Percentiles rank a stretch among this genome's conserved stretches.
Conservation (phyloP, 306 rosid species). For the Abrus pulchellus region DNA sequence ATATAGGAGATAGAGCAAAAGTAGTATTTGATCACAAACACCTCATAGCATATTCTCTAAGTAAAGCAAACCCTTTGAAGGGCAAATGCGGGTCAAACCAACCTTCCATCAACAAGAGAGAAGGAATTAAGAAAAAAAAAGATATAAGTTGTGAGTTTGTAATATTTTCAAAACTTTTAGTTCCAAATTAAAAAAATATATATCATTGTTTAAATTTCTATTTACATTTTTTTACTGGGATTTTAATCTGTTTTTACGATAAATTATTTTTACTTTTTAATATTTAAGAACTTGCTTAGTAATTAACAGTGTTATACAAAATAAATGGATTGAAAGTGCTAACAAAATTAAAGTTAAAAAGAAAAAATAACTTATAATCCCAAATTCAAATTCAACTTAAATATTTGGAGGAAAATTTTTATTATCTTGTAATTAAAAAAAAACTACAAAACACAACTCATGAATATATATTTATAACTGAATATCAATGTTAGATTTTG, state of each 20-base stretch:
- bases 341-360: neutral
- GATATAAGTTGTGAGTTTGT: neutral
- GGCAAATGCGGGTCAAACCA: constrained; percentile 5
- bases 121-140: neutral
- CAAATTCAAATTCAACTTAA: too few relatives aligned
- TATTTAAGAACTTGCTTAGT: neutral
- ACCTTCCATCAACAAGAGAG: neutral
- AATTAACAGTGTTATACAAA: neutral
- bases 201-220: neutral
- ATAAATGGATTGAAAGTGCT: too few relatives aligned
- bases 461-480: too few relatives aligned
- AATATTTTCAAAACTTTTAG: neutral
- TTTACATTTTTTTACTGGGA: neutral
- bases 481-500: too few relatives aligned
- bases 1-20: neutral
- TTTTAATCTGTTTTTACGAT: neutral
- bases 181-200: too few relatives aligned
- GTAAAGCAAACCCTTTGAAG: neutral
- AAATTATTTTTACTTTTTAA: neutral
- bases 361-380: too few relatives aligned
- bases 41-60: neutral
- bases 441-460: too few relatives aligned
- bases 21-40: neutral
- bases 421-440: too few relatives aligned
- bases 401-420: too few relatives aligned